Base-by-base conservation (phyloP, 495 filamentous ascomycete genomes). In the Acidomyces sp. region DNA sequence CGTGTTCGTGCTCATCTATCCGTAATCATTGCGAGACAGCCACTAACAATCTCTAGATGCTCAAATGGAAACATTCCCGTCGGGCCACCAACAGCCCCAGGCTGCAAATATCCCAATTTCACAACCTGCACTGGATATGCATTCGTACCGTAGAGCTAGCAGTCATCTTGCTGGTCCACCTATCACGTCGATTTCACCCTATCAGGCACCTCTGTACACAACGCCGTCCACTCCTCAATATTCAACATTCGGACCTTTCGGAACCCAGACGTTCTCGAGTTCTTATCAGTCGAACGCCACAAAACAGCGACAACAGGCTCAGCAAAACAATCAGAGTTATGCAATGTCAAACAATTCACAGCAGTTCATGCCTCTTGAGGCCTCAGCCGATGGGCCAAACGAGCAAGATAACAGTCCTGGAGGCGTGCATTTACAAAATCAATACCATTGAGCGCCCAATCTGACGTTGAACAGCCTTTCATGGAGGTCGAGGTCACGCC, bases 1-100 rank as follows among this genome's bases (percentile, higher is more conserved):
- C 56, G 16, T 63, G 59, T 62, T 54, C 45, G 57, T 43, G 20
- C 7, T 28, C 7, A 7, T 13, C 16, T 41, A 2, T 23, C 35
- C 19, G 43, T 46, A 43, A 48, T 41, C 15, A 16, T 40, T 30
- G 6, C 9, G n/a, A n/a, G n/a, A 6, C 23, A 7, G 23, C 28
- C 10, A 24, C 19, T 2, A 13, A 33, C 29, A 24, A 16, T 13
- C 3, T 10, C 12, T 27, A 61, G 57, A 61, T 38, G 44, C 52
- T 21, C 49, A n/a, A n/a, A n/a, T n/a, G n/a, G n/a, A n/a, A n/a
- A n/a, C 53, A 6, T 31, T 39, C 18, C 46, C 46, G 26, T 28
- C 26, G 13, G 7, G 13, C 13, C 26, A 28, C 26, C 7, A 13
- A 7, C 7, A 13, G 7, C 7, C 7, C 7, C 26, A 28, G 26